These are phyloP conservation scores for Salix exigua DNA, from an alignment of 345 rosid genomes.

Conservation along the genomic window DNA sequence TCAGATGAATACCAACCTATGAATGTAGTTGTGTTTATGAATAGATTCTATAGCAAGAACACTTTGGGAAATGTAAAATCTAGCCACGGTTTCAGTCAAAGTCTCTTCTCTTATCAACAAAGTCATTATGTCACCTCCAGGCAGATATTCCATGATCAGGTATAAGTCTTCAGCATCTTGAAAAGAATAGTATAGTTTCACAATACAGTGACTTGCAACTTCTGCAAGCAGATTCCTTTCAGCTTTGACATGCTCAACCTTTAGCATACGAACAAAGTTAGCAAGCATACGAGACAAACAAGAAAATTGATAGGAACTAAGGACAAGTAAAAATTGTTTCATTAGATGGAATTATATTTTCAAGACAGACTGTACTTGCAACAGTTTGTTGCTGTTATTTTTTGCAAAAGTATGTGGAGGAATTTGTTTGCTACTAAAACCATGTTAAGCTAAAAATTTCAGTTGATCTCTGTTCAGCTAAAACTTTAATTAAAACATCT, in stretches of 20 bases:
- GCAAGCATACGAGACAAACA: not conserved
- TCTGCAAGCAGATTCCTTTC: conserved; percentile 97
- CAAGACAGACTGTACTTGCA: not conserved
- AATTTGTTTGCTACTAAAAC: not conserved
- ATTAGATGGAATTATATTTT: not conserved
- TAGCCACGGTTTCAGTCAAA: conserved; percentile 85
- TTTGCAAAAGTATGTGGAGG: too few species aligned
- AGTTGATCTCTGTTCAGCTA: not conserved
- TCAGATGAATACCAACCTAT: conserved; percentile 51
- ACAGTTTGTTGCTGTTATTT: not conserved
- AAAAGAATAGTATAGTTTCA: conserved; percentile 86
- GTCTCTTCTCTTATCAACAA: conserved; percentile 91
- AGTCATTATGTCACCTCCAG: conserved; percentile 96
- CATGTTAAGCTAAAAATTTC: not conserved
- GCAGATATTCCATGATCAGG: conserved; percentile 87
- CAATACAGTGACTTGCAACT: conserved; percentile 85
- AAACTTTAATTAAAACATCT: not conserved
- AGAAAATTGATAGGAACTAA: not conserved
- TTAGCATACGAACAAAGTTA: conserved; percentile 7
- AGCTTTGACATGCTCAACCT: conserved; percentile 94
- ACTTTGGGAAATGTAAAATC: conserved; percentile 85
- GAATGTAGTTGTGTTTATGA: conserved; percentile 86
- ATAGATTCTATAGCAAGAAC: conserved; percentile 90
- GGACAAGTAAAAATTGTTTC: not conserved
- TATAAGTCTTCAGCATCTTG: conserved; percentile 82